Base-by-base conservation (phyloP, 768 basidiomycete genomes). In the Suillus placidus region DNA sequence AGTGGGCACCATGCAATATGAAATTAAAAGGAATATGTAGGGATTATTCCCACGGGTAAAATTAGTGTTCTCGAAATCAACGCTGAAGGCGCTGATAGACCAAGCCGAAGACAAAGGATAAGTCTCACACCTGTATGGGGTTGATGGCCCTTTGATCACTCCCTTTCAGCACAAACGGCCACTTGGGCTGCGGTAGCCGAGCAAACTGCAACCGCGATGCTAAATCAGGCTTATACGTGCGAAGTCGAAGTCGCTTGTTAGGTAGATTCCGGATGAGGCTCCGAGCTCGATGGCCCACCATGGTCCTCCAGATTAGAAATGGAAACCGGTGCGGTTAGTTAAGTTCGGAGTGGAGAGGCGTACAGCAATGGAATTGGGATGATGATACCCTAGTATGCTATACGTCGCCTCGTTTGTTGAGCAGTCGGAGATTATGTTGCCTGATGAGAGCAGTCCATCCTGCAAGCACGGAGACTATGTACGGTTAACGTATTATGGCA, bases 111-210 rank as follows among this genome's bases (percentile, higher is more conserved):
- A 23, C 30, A 56, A 66, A 45, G 54, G 26, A 66, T 35, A 45
- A 63, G 40, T 64, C 54, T 38, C 63, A 64, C 55, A 57, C n/a
- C 45, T 63, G 37, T 62, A 30, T n/a, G 16, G 52, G 40, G 61
- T 40, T 62, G 61, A 62, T 62, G 32, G n/a, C 12, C 34, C 20
- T 62, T 62, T 13, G 12, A 37, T n/a, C 43, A 40, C 30, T n/a
- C 1, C 40, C 40, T 40, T 40, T 40, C 43, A 23, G 54, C 10
- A 38, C 38, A 35, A 38, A 57, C 45, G 57, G 30, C 55, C 5
- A 40, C 40, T 37, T 9, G 9, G 51, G 49, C 56, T 56, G 40
- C 63, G 64, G 64, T 67, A 49, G 66, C 66, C 66, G 66, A 65
- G 49, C 38, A 60, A 67, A 67, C 34, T 60, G 66, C 49, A 32